Evolutionary conservation across 352 stramenopile genomes (phyloP).

Genomic region (Pythium plurisporium): DNA sequence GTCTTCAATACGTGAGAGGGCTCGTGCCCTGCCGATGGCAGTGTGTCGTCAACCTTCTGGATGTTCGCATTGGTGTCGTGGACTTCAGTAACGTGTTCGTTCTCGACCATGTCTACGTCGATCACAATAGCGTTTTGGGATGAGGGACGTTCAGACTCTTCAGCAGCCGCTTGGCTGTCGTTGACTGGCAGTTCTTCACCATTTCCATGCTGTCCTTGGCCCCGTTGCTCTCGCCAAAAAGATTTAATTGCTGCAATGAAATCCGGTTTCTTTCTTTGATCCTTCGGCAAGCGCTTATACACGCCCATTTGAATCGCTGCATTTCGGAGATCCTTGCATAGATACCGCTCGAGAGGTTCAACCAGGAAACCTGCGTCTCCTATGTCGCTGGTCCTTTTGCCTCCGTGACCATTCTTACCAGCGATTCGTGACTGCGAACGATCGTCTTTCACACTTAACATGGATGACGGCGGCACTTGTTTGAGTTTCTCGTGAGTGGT

Average conservation of each 20-base stretch:
- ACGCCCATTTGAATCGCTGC: neutral
- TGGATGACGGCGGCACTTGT: too few relatives aligned
- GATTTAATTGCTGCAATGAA: conserved; percentile 1
- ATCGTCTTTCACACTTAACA: too few relatives aligned
- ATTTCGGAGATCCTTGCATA: neutral
- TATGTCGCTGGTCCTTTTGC: neutral
- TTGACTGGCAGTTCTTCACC: too few relatives aligned
- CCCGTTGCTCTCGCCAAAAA: neutral
- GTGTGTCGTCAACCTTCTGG: neutral
- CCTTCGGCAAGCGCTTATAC: neutral
- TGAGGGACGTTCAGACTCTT: too few relatives aligned
- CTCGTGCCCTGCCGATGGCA: neutral
- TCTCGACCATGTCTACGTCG: too few relatives aligned
- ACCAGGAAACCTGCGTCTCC: neutral
- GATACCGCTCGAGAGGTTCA: neutral
- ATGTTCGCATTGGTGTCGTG: too few relatives aligned
- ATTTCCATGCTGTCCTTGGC: too few relatives aligned
- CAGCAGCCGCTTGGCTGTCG: too few relatives aligned
- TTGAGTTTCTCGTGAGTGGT: too few relatives aligned
- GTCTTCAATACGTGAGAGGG: too few relatives aligned
- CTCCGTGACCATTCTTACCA: neutral
- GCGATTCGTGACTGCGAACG: neutral
- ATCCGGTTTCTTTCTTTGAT: neutral
- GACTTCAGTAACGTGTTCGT: too few relatives aligned
- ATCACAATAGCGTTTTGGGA: too few relatives aligned